Base-by-base conservation (phyloP, 345 rosid genomes). In the Populus ilicifolia region DNA sequence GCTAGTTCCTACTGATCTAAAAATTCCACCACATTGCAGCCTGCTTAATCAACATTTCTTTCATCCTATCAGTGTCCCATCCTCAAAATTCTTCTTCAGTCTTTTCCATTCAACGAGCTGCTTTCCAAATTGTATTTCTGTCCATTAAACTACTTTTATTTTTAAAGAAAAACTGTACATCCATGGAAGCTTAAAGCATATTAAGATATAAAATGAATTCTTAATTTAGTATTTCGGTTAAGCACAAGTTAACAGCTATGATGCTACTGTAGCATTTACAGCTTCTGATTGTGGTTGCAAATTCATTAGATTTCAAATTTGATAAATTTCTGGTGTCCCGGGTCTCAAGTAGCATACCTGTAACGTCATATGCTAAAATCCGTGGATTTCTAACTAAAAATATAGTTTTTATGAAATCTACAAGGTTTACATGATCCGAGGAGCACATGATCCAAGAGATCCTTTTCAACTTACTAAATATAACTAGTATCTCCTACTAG, bases 391-490 rank as follows among this genome's bases (percentile, higher is more conserved):
- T 59, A 9, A 59, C 29, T n/a, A 59, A 59, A 50, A 56, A 30
- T 25, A n/a, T 43, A 9, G 5, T 63, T 20, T 4, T 30, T 39
- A 6, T 16, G 23, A 30, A 50, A 29, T 46, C 12, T 63, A 0
- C 33, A 62, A 73, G 5, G 72, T 17, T 27, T 30, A n/a, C 87
- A 59, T 72, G 88, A 85, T 85, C 86, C 90, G 65, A 87, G 87
- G 77, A 87, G 85, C 85, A 2, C 87, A 74, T 61, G 86, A 85
- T 87, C 87, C 90, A 52, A 82, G 81, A 82, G 36, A 81, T 81
- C 79, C 69, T 65, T 25, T 25, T 30, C 46, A 61, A 48, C 39
- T 18, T 50, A 5, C 27, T 46, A 6, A 25, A 27, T 43, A 30
- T 6, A 14, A 75, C 21, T 50, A 3, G 14, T 17, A 23, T 39